A percentile compares a stretch with the other conserved stretches of the same genome.
Evolutionary conservation across 225 moss, liverwort and hornwort genomes (phyloP).

Genomic region (Anthoceros angustus): DNA sequence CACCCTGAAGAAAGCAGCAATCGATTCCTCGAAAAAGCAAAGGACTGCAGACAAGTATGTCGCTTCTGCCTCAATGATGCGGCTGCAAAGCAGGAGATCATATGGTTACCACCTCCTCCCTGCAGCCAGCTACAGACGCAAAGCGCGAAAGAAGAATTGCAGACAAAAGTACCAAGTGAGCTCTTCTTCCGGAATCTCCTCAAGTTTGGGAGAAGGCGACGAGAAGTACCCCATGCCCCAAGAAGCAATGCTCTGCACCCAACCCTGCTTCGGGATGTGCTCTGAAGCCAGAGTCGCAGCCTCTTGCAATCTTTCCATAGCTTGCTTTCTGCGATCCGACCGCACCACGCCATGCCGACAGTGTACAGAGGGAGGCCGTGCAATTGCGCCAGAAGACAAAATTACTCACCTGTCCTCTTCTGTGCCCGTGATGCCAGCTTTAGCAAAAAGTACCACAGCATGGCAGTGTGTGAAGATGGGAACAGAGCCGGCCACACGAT

Average conservation of each 20-base stretch:
- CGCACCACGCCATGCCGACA: constrained; percentile 6
- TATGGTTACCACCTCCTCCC: not conserved
- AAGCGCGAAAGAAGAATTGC: not conserved
- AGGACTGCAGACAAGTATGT: constrained; percentile 68
- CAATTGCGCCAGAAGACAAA: not conserved
- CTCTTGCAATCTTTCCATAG: constrained; percentile 54
- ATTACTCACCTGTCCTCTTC: constrained; percentile 50
- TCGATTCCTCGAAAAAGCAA: constrained; percentile 93
- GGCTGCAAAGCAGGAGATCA: constrained; percentile 30
- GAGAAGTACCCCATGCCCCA: constrained; percentile 96
- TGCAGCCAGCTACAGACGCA: not conserved
- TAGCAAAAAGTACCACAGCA: constrained; percentile 84
- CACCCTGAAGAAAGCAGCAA: constrained; percentile 92
- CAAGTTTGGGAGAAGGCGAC: constrained; percentile 33
- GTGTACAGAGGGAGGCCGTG: not conserved
- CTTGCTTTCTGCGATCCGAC: constrained; percentile 47
- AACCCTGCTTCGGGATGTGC: constrained; percentile 78
- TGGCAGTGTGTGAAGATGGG: constrained; percentile 95
- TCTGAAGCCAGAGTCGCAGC: constrained; percentile 64
- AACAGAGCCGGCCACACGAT: constrained; percentile 37
- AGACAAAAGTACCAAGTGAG: constrained; percentile 46
- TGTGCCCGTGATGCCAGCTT: constrained; percentile 81
- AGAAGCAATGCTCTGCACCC: constrained; percentile 67
- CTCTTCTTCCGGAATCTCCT: constrained; percentile 66
- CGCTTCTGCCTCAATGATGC: constrained; percentile 91